Evolutionary conservation across 2,329 filamentous ascomycete genomes (phyloP).

Genomic region (Curvularia eragrostidis): DNA sequence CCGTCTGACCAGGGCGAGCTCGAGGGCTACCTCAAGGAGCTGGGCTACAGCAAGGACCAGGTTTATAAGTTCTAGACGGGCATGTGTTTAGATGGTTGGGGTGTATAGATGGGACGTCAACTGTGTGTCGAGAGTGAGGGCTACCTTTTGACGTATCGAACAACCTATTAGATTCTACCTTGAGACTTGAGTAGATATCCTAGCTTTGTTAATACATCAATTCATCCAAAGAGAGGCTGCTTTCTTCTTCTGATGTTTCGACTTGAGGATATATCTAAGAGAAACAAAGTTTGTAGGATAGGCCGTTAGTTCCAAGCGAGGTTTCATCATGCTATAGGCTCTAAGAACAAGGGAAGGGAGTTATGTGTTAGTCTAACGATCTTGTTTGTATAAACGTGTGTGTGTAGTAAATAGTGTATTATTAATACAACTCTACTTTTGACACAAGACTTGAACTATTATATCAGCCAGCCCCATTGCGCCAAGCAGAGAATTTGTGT

Average conservation of each 20-base stretch:
- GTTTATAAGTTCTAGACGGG: conserved; percentile 74
- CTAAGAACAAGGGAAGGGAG: not conserved
- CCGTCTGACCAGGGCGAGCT: conserved; percentile 95
- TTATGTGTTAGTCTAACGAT: not conserved
- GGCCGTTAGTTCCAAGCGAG: not conserved
- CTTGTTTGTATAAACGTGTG: not conserved
- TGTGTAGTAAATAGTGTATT: not conserved
- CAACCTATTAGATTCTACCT: not conserved
- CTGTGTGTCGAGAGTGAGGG: not conserved
- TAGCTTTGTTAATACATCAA: not conserved
- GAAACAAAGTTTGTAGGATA: not conserved
- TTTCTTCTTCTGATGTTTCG: not conserved
- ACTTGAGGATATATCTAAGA: not conserved
- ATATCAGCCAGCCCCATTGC: not conserved
- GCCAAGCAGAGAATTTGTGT: not conserved
- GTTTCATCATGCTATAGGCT: not conserved
- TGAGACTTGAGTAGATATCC: not conserved
- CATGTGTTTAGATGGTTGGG: conserved; percentile 27
- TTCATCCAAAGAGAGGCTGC: not conserved
- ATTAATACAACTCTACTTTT: not conserved
- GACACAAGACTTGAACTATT: not conserved
- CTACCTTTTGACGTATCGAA: too few relatives aligned
- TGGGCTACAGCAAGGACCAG: conserved; percentile 86
- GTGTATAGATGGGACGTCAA: conserved; percentile 21
- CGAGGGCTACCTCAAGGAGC: conserved; percentile 77